Conservation (phyloP, 306 rosid genomes). For the Trifolium subterraneum region DNA sequence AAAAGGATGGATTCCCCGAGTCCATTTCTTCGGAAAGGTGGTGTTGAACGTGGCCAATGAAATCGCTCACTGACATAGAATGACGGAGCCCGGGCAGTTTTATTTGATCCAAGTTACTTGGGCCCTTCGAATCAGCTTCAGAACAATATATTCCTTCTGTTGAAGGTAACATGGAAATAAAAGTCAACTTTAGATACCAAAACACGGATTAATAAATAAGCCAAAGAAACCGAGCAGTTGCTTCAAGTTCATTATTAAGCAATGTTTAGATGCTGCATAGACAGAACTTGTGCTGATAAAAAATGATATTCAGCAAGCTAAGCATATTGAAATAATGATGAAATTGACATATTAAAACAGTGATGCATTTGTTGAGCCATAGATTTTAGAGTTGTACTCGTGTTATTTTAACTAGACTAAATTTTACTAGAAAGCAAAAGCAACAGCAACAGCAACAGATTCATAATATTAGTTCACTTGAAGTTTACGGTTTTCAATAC, state of each 20-base stretch:
- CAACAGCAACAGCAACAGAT: background rate
- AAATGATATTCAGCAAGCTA: background rate
- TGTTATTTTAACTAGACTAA: background rate
- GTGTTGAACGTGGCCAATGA: slow-evolving; percentile 74
- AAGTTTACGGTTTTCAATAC: slow-evolving; percentile 16
- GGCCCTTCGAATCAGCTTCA: slow-evolving; percentile 60
- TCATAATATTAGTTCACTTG: background rate
- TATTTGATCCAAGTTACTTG: slow-evolving; percentile 70
- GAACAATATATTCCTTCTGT: slow-evolving; percentile 68
- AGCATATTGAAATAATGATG: background rate
- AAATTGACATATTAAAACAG: background rate
- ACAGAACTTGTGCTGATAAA: background rate
- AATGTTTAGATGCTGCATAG: background rate
- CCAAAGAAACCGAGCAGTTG: slow-evolving; percentile 2
- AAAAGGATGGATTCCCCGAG: slow-evolving; percentile 55
- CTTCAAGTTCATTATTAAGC: slow-evolving; percentile 1
- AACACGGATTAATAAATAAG: slow-evolving; percentile 9
- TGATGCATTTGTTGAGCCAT: background rate
- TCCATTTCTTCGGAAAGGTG: slow-evolving; percentile 75
- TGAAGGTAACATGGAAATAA: slow-evolving; percentile 15
- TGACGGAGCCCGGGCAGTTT: slow-evolving; percentile 67
- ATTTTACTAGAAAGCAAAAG: background rate
- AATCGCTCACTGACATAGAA: slow-evolving; percentile 82
- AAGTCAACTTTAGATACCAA: slow-evolving; percentile 1
- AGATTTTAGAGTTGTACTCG: background rate